These are phyloP conservation scores for Calonectria crousiana DNA, from an alignment of 2,329 filamentous ascomycete species.

Conservation along the genomic window DNA sequence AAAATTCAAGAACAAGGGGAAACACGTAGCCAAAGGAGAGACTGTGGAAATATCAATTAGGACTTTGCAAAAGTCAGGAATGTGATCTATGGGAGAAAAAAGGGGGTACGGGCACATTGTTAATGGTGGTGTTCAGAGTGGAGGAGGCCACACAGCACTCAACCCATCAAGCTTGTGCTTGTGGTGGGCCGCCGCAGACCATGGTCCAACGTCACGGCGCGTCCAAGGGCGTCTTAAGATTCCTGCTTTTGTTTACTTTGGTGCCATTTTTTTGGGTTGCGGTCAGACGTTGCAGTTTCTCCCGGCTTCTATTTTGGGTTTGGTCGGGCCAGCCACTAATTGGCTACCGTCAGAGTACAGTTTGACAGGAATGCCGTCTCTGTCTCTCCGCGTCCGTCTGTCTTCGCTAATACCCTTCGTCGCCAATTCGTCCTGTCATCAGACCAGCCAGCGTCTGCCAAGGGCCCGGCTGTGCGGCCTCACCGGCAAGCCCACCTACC, in stretches of 20 bases:
- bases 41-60: conserved; percentile 10
- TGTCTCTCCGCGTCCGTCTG: neutral
- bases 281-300: neutral
- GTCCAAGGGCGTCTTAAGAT: neutral
- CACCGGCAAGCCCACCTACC: conserved; percentile 10
- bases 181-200: conserved; percentile 24
- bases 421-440: conserved; percentile 2
- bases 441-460: neutral
- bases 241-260: conserved; percentile 4
- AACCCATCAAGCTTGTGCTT: neutral
- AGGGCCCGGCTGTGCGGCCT: conserved; percentile 12
- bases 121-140: conserved; percentile 16
- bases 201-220: neutral
- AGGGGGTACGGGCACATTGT: conserved; percentile 23
- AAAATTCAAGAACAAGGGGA: neutral
- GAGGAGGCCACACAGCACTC: neutral
- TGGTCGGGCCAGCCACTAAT: neutral
- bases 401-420: neutral
- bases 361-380: neutral
- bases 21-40: neutral
- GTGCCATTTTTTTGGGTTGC: neutral
- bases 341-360: neutral
- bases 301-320: neutral
- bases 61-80: conserved; percentile 7
- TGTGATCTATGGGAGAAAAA: conserved; percentile 13